Base-by-base conservation (phyloP, 306 rosid genomes). In the Dalbergia cultrata region DNA sequence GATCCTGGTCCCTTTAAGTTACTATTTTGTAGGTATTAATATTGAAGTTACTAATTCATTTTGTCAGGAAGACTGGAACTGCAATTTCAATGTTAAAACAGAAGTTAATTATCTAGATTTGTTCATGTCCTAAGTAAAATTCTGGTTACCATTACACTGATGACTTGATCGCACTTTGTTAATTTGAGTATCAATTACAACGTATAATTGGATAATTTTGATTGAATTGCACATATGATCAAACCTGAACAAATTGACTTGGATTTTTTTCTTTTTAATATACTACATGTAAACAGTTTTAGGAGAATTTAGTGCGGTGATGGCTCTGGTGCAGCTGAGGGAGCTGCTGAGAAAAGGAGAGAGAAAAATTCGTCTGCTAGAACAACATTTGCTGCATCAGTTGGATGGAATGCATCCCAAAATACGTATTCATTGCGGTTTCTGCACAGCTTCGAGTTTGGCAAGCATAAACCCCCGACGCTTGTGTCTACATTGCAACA, bases 371-470 rank as follows among this genome's bases (percentile, higher is more conserved):
- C 82, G 1, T 89, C 83, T 17, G 93, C 97, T 22, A 94, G 92
- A 33, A 89, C 83, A 13, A 31, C 87, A 75, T 94, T 94, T 12
- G 98, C 98, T 79, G 90, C 91, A 72, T 94, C 98, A 1, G 98
- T 86, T 12, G 98, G 98, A 85, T 94, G 97, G 74, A 94, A 94
- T 13, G 97, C 97, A 72, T 94, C 98, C 96, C 97, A 94, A 78
- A 94, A 92, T 43, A 90, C 98, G 6, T 79, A 92, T 0, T 94
- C 97, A 21, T 18, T 80, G 9, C 97, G 83, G 17, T 94, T 89
- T 0, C 18, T 54, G 78, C 98, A 94, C 13, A 89, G 0, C 74
- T 92, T 92, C 9, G 98, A 88, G 81, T 92, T 94, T 16, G 97
- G 97, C 82, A 94, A 76, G 80, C 98, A 94, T 45, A 94, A 79